Base-by-base conservation (phyloP, 179 eudicot genomes). In the Carnegiea gigantea region DNA sequence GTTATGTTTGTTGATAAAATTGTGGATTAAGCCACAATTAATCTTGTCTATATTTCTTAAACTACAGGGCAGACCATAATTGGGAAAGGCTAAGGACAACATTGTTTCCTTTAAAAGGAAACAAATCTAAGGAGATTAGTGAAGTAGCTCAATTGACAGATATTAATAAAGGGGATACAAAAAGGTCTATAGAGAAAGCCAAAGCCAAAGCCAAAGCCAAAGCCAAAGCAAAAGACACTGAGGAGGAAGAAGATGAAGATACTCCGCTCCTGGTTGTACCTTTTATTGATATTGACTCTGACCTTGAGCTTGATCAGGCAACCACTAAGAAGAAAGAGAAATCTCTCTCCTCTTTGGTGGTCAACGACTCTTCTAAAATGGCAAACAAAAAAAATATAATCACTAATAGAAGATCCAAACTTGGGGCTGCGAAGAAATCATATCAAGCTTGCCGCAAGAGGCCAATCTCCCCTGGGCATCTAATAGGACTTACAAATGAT, bases 361-460 rank as follows among this genome's bases (percentile, higher is more conserved):
- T 8, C 24, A 15, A 54, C 21, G 20, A 46, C 17, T 78, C 18
- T 17, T 7, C 43, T 7, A 78, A 60, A 11, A 6, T 0, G 15
- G 1, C 15, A n/a, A 78, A 18, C 38, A 59, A 70, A 23, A 26
- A 49, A 23, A 3, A 3, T 70, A 23, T 28, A 4, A 20, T 17
- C 30, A 68, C 81, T 38, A 79, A 49, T 23, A 79, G 13, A 68
- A 51, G 81, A 30, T 70, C 76, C 1, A 49, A 30, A 0, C 30
- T 5, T 51, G 17, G 26, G 5, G 70, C 12, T 12, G 21, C 20
- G 2, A 73, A 13, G 2, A 73, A 6, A 67, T 4, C 72, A 67
- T 67, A 11, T 67, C 38, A 12, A 67, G 72, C 77, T 23, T 44
- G 57, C 13, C 53, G 30, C n/a, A 73, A 73, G 57, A 73, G 1